A percentile compares a stretch with the other conserved stretches of the same genome.
Evolutionary conservation across 176 grass and related monocot species (phyloP).

Genomic region (Puya raimondii): DNA sequence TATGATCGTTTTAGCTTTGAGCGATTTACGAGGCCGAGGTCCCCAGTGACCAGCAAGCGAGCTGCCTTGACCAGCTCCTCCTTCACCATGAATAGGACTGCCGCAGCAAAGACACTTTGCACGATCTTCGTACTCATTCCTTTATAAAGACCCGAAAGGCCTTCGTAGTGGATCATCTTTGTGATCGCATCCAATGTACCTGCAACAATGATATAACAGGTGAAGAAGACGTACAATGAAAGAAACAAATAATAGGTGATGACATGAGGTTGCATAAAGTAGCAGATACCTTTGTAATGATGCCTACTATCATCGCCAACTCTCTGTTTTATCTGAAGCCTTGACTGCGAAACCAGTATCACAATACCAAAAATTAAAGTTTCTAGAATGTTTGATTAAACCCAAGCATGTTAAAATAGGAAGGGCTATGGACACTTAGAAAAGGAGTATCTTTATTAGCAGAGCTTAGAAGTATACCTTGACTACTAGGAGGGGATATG

Average conservation of each 20-base stretch:
- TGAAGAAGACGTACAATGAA: neutral
- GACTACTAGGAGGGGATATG: constrained; percentile 84
- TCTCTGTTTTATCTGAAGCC: constrained; percentile 70
- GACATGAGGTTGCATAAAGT: neutral
- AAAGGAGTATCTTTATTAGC: neutral
- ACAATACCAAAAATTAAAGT: neutral
- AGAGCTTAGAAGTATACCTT: constrained; percentile 39
- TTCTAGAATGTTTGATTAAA: neutral
- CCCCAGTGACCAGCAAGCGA: constrained; percentile 62
- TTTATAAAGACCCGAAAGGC: constrained; percentile 62
- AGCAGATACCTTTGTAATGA: constrained; percentile 61
- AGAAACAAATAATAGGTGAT: too few species aligned
- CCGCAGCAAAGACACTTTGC: constrained; percentile 92
- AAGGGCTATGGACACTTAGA: neutral
- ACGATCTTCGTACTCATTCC: constrained; percentile 98
- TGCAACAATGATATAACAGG: constrained; percentile 17
- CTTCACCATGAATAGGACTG: constrained; percentile 94
- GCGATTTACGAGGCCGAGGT: constrained; percentile 34
- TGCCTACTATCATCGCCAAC: constrained; percentile 45
- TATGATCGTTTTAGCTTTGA: constrained; percentile 34
- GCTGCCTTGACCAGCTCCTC: constrained; percentile 86
- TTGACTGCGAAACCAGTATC: constrained; percentile 43
- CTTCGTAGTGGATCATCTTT: constrained; percentile 74
- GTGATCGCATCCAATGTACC: constrained; percentile 82
- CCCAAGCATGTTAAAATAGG: neutral